Conservation (phyloP, 192 early-diverging fungal genomes). For the Bifiguratus adelaidae region DNA sequence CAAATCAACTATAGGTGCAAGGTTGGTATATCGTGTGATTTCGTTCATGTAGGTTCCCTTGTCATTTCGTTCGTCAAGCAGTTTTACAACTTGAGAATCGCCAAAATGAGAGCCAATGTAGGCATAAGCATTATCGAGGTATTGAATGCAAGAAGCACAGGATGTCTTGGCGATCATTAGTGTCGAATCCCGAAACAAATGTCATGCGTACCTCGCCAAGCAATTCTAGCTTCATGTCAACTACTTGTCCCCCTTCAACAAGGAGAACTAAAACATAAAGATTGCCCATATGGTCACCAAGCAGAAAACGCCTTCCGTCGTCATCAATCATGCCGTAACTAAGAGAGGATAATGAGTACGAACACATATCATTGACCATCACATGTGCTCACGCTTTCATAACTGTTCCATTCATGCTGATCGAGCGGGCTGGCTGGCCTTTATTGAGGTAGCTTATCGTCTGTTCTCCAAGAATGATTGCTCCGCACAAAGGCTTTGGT, state of each 20-base stretch:
- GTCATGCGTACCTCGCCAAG: conserved; percentile 33
- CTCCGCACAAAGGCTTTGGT: conserved; percentile 39
- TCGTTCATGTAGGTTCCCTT: conserved; percentile 42
- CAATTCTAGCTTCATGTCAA: conserved; percentile 21
- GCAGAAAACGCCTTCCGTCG: conserved; percentile 43
- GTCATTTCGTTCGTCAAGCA: conserved; percentile 34
- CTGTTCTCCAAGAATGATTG: conserved; percentile 43
- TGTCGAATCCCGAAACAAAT: neutral
- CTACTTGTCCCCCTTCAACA: conserved; percentile 15
- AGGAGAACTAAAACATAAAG: conserved; percentile 48
- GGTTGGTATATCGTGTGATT: conserved; percentile 51
- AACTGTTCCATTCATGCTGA: conserved; percentile 31
- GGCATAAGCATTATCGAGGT: conserved; percentile 53
- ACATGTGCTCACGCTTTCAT: conserved; percentile 26
- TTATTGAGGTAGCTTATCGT: conserved; percentile 38
- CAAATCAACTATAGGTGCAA: conserved; percentile 83
- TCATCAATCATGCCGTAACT: conserved; percentile 41
- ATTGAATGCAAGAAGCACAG: conserved; percentile 49
- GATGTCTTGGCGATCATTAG: conserved; percentile 13
- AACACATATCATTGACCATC: neutral
- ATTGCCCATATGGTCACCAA: conserved; percentile 55
- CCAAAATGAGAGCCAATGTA: conserved; percentile 82
- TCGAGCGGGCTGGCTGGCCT: conserved; percentile 4
- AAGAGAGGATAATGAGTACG: neutral
- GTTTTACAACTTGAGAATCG: conserved; percentile 70